Evolutionary conservation across 192 early-diverging fungal genomes (phyloP).

Genomic region (Backusella tuberculispora): DNA sequence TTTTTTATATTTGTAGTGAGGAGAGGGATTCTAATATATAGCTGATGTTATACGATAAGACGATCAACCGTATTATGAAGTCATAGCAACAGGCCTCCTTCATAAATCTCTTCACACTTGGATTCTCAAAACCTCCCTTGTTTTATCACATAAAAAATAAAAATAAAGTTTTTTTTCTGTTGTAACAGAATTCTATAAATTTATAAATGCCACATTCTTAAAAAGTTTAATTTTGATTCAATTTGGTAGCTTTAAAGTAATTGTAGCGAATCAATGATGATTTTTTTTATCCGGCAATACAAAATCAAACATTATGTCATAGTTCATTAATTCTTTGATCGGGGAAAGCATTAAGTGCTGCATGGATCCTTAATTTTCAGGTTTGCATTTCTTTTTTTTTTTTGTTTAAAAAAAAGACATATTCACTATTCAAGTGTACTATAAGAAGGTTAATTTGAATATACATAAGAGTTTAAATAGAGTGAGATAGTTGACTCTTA

Average conservation of each 20-base stretch:
- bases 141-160: neutral
- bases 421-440: no score
- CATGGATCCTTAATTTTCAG: neutral
- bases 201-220: conserved; percentile 1
- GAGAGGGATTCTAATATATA: neutral
- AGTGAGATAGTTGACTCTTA: neutral
- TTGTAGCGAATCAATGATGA: neutral
- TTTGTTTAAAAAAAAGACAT: neutral
- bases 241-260: neutral
- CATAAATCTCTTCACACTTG: neutral
- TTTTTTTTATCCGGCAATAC: neutral
- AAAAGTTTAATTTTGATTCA: neutral
- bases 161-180: neutral
- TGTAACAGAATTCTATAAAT: conserved; percentile 3
- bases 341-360: neutral
- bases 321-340: neutral
- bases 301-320: conserved; percentile 2
- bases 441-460: no score
- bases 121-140: neutral
- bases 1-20: no score
- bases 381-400: neutral
- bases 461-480: no score
- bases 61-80: neutral
- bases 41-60: neutral
- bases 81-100: neutral